phyloP scores from a whole-genome alignment of 2,329 filamentous ascomycete species.

The Raffaelea arxii region DNA sequence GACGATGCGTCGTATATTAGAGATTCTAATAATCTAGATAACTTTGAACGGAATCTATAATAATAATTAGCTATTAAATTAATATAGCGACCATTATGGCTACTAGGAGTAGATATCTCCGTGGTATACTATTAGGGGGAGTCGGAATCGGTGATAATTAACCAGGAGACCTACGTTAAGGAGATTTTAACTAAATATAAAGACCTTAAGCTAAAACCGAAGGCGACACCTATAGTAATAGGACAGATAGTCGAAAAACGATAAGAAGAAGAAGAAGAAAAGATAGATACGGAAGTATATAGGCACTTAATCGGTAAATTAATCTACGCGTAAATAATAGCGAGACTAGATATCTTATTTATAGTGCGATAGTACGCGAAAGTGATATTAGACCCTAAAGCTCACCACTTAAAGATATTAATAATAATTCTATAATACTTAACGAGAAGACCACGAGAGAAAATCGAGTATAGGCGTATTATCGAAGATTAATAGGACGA shows the following conservation, averaged over 20 bases:
- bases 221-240: too few species aligned
- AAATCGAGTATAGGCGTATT: not conserved
- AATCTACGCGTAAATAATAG: not conserved
- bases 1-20: not conserved
- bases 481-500: not conserved
- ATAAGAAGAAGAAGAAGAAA: not conserved
- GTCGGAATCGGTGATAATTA: too few species aligned
- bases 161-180: too few species aligned
- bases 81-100: not conserved
- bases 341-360: not conserved
- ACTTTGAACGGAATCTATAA: not conserved
- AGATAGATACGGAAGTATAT: too few species aligned
- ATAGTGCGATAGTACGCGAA: not conserved
- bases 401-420: not conserved
- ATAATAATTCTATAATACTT: not conserved
- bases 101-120: too few species aligned
- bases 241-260: too few species aligned
- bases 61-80: not conserved
- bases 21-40: not conserved
- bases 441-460: not conserved
- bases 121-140: too few species aligned
- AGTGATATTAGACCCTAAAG: not conserved
- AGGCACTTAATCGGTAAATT: too few species aligned
- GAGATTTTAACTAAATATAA: too few species aligned
- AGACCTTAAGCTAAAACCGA: too few species aligned